Conservation (phyloP, 352 stramenopile genomes). For the Pythium chondricola region DNA sequence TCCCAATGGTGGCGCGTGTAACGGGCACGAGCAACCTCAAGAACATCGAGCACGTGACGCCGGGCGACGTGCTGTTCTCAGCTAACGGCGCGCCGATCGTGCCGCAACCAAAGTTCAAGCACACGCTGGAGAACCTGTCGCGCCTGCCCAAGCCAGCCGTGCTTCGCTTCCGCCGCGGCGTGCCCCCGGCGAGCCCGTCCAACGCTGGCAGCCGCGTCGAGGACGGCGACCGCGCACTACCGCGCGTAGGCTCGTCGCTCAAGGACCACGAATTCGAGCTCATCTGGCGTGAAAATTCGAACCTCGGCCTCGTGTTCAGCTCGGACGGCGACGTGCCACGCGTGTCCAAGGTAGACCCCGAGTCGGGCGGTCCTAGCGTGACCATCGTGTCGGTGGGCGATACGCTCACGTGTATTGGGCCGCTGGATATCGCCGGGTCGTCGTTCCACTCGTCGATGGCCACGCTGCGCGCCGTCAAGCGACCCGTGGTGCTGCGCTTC, state of each 20-base stretch:
- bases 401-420: slow-evolving; percentile 69
- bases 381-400: slow-evolving; percentile 68
- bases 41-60: slow-evolving; percentile 36
- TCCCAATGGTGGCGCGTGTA: slow-evolving; percentile 35
- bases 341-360: slow-evolving; percentile 79
- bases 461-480: slow-evolving; percentile 72
- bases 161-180: slow-evolving; percentile 30
- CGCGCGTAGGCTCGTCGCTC: slow-evolving; percentile 39
- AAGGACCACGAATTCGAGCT: slow-evolving; percentile 77
- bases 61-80: slow-evolving; percentile 35
- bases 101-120: slow-evolving; percentile 41
- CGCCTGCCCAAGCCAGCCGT: slow-evolving; percentile 37
- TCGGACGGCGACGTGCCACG: slow-evolving; percentile 68
- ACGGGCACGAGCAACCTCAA: slow-evolving; percentile 36
- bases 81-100: slow-evolving; percentile 31
- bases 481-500: slow-evolving; percentile 78
- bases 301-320: slow-evolving; percentile 81
- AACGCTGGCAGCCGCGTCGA: slow-evolving; percentile 18
- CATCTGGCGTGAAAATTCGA: slow-evolving; percentile 79
- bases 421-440: slow-evolving; percentile 68
- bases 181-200: slow-evolving; percentile 24
- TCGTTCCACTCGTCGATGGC: slow-evolving; percentile 85
- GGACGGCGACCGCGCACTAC: slow-evolving; percentile 39
- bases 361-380: slow-evolving; percentile 67
- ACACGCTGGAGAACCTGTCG: slow-evolving; percentile 32